A percentile compares a stretch with the other conserved stretches of the same genome.
Conservation (phyloP, 148 eudicot genomes). For the Fagopyrum homotropicum region DNA sequence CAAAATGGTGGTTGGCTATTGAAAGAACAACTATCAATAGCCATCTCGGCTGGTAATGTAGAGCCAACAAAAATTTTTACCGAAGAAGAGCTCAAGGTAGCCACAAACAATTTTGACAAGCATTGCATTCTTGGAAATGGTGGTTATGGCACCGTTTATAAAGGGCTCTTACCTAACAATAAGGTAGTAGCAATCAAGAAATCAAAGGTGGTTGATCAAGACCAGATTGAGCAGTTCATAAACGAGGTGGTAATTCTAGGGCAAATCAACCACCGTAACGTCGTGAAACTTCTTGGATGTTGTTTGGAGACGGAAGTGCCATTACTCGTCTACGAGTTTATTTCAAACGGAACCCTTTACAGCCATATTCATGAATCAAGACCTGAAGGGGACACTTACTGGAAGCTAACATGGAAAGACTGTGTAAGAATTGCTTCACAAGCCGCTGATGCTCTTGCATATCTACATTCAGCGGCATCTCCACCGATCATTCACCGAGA, state of each 20-base stretch:
- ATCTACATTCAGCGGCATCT: constrained; percentile 7
- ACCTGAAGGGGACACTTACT: too few relatives aligned
- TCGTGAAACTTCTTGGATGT: too few relatives aligned
- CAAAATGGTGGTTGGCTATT: constrained; percentile 18
- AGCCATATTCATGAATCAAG: not conserved
- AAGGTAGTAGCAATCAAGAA: constrained; percentile 15
- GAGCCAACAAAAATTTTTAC: constrained; percentile 8
- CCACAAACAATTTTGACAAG: not conserved
- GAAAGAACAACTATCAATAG: constrained; percentile 3
- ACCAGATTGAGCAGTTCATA: too few relatives aligned
- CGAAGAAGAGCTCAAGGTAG: constrained; percentile 8
- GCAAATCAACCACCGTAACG: too few relatives aligned
- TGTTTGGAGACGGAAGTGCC: not conserved
- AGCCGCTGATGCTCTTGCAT: not conserved
- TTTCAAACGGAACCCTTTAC: constrained; percentile 3
- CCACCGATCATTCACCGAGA: not conserved
- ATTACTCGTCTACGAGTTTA: not conserved
- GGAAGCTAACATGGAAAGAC: not conserved
- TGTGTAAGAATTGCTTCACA: not conserved
- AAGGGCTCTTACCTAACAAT: constrained; percentile 1
- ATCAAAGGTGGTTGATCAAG: not conserved
- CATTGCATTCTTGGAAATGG: not conserved
- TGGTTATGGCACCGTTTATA: not conserved
- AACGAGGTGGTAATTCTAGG: too few relatives aligned
- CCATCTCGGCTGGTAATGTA: not conserved